Base-by-base conservation (phyloP, 192 early-diverging fungal species). In the Mortierella antarctica region DNA sequence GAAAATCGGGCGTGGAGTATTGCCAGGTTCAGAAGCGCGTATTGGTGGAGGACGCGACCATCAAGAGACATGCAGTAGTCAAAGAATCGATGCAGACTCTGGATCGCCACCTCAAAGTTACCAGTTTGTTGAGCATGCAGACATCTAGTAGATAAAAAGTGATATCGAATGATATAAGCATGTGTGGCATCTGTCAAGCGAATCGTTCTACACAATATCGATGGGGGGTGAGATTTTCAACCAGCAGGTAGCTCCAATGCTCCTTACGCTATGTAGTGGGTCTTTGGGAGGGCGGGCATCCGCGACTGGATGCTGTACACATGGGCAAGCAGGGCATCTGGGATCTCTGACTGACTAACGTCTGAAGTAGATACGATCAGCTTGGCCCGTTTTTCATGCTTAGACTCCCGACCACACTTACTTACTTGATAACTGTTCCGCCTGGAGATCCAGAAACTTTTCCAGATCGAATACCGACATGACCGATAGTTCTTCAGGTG, bases 1-100 rank as follows among this genome's bases (percentile, higher is more conserved):
- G 74, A 74, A 45, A 87, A 87, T 41, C 73, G 83, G 10, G 79
- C 68, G 18, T 87, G 82, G 4, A 87, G 57, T 20, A 85, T 79
- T 11, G 82, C 86, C 5, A 85, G 52, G 49, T 85, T 85, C 55
- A 87, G 57, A 21, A 83, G 57, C 2, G 83, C 83, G 67, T 87
- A 83, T 18, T 85, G 86, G 52, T 85, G 85, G 14, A 82, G 70
- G 39, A 56, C 65, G 12, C 57, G 67, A 41, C 73, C 82, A 44
- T 73, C 67, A 15, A 63, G 56, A 10, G 57, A 55, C 46, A 85
- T 71, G 20, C 75, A 76, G 47, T 83, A 83, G 44, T 85, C 84
- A 62, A 83, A 85, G 53, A 83, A 85, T 23, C 71, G 57, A 53
- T 85, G 73, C 6, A 85, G 56, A 67, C 73, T 81, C 13, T 74